Conservation (phyloP, 768 basidiomycete genomes). For the Phanerochaete carnosa region DNA sequence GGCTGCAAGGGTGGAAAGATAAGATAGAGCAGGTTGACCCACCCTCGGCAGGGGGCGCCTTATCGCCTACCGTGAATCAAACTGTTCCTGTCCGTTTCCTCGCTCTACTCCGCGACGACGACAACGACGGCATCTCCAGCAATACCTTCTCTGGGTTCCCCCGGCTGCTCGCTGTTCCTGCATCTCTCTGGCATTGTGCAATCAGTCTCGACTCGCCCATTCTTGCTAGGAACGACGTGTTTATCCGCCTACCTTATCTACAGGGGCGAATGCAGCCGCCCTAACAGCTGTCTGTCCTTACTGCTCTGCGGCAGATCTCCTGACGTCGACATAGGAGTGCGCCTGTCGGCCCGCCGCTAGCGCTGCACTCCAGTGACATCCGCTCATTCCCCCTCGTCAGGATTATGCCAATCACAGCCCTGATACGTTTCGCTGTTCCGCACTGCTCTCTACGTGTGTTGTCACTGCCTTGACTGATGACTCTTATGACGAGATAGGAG, state of each 20-base stretch:
- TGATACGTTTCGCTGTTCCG: constrained; percentile 4
- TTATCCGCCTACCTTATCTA: neutral
- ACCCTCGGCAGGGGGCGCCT: neutral
- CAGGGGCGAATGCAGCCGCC: neutral
- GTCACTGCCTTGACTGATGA: neutral
- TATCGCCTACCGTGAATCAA: neutral
- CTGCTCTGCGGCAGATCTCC: neutral
- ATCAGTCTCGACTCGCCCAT: neutral
- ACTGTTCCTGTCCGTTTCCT: neutral
- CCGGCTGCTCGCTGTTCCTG: neutral
- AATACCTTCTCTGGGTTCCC: neutral
- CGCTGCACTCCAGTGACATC: neutral
- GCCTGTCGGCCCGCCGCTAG: neutral
- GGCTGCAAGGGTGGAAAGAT: neutral
- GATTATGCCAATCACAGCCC: neutral
- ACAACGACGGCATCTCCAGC: neutral
- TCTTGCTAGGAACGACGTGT: neutral
- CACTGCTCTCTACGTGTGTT: neutral
- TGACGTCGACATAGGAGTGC: neutral
- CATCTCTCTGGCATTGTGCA: neutral
- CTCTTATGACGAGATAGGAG: neutral
- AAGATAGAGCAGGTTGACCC: neutral
- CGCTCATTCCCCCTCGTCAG: neutral
- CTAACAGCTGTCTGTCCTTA: neutral
- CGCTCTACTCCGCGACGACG: neutral